Base-by-base conservation (phyloP, 495 filamentous ascomycete species). In the Penicillium maclennaniae region DNA sequence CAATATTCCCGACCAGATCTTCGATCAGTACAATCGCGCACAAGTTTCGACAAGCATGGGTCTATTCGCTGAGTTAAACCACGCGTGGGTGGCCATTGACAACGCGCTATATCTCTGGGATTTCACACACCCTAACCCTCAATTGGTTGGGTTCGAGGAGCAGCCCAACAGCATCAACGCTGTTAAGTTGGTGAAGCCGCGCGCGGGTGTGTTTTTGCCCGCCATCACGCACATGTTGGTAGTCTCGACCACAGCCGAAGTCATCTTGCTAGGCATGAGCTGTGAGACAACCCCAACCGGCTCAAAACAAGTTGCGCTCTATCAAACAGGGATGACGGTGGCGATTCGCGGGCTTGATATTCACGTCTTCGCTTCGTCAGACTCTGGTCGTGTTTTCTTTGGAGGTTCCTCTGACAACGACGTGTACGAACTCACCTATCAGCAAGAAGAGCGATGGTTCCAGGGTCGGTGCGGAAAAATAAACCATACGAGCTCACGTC, bases 51-150 rank as follows among this genome's bases (percentile, higher is more conserved):
- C 92, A 10, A 82, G 79, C 63, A 95, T 97, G 85, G 93, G 93
- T 19, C 71, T 97, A 37, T 96, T 99, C 68, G 88, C 93, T 19
- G 87, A 91, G 66, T 69, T 99, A 58, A 89, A 89, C 53, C 92
- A 97, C 72, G 92, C 92, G 41, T 99, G 92, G 91, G 86, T 95
- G 19, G 80, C 88, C 0, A 95, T 99, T 62, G 93, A 99, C 71
- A 96, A 93, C 69, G 85, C 88, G 48, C 78, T 99, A 23, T 99
- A 97, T 65, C 76, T 99, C 12, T 99, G 93, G 93, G 93, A 99
- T 69, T 99, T 96, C 63, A 92, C 90, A 9, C 80, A 87, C 54
- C 85, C 88, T 25, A 85, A 90, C 61, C 87, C 92, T 20, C 87
- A 93, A 60, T 69, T 96, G n/a, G 86, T 93, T 49, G 93, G 92